Base-by-base conservation (phyloP, 192 early-diverging fungal genomes). In the Funneliformis mosseae region DNA sequence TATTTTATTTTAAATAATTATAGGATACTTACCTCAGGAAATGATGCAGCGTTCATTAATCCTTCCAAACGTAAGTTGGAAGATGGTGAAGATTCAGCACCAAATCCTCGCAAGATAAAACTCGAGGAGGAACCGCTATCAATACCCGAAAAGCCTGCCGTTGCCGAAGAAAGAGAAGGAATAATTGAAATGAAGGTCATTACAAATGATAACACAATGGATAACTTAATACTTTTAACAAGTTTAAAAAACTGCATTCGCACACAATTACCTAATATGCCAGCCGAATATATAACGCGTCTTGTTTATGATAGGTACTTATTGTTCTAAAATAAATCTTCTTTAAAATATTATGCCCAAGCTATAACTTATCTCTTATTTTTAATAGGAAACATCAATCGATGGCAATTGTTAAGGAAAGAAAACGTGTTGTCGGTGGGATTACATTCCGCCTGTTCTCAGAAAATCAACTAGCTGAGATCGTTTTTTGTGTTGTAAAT, bases 181-280 rank as follows among this genome's bases (percentile, higher is more conserved):
- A 14, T 50, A 8, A 73, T 50, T 27, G 45, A 45, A 42, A 90
- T 93, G 62, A 83, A 91, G 18, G 91, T 96, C 4, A 95, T 98
- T 21, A 84, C 83, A 23, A 98, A 98, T 78, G 95, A 99, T 81
- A 90, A 89, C 21, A 75, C 81, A 8, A 90, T 90, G 41, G 90
- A 93, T 66, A 93, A 89, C 43, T 95, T 98, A 93, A 94, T 95
- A 0, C 83, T 97, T n/a, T 83, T 99, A 55, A 97, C 97, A 0
- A 95, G 94, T 43, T 88, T 99, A 71, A 97, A 98, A 85, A 97
- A 97, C 78, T 94, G 99, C 42, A 97, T 99, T 82, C 96, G 97
- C 80, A 95, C 94, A 64, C 98, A 99, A 78, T 86, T 99, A 76
- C 98, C 98, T 28, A 98, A 98, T 78, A 99, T 99, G 98, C 98